Percentiles rank a stretch among this genome's conserved stretches.
phyloP scores from a whole-genome alignment of 441 rosid genomes.

The Adansonia grandidieri region DNA sequence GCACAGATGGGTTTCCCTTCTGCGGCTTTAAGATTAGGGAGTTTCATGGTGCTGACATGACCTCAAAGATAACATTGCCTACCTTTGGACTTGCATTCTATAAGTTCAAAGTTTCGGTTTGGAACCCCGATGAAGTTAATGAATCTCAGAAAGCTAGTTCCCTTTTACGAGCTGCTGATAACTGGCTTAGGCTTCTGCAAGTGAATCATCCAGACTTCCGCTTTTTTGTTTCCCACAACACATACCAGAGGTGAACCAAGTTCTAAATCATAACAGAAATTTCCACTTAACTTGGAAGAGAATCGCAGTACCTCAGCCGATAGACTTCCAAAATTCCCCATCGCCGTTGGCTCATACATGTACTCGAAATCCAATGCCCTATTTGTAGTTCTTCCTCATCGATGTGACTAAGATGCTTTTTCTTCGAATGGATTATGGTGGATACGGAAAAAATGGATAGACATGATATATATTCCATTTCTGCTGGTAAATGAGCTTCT shows the following conservation, averaged over 20 bases:
- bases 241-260: slow-evolving; percentile 40
- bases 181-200: slow-evolving; percentile 67
- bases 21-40: slow-evolving; percentile 39
- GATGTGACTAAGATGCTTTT: slow-evolving; percentile 7
- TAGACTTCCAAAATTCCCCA: neutral
- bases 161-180: slow-evolving; percentile 62
- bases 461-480: slow-evolving; percentile 3
- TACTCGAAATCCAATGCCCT: neutral
- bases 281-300: slow-evolving; percentile 12
- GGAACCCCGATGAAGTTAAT: slow-evolving; percentile 61
- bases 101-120: slow-evolving; percentile 73
- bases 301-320: neutral
- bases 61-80: slow-evolving; percentile 58
- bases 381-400: slow-evolving; percentile 3
- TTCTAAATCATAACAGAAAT: neutral
- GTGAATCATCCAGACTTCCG: slow-evolving; percentile 79
- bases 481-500: neutral
- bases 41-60: slow-evolving; percentile 33
- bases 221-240: slow-evolving; percentile 63
- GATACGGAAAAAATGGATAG: neutral
- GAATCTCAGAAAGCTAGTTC: slow-evolving; percentile 63
- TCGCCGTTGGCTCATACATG: neutral
- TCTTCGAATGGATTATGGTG: neutral
- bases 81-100: slow-evolving; percentile 84
- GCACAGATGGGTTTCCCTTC: slow-evolving; percentile 34